These are phyloP conservation scores for Fusarium guadeloupense DNA, from an alignment of 2,329 filamentous ascomycete species.

Conservation along the genomic window DNA sequence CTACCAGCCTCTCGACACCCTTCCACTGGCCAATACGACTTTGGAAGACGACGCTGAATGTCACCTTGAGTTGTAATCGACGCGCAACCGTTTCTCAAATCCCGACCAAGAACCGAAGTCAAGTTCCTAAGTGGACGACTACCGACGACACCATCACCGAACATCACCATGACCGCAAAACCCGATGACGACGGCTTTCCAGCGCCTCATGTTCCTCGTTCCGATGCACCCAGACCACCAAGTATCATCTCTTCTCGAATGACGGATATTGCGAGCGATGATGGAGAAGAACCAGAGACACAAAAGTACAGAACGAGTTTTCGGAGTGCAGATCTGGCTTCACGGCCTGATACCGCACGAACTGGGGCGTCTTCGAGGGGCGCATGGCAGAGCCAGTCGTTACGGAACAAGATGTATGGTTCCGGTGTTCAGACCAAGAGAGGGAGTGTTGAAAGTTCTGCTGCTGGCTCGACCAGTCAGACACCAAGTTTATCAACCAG, in stretches of 20 bases:
- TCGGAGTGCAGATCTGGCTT: slow-evolving; percentile 55
- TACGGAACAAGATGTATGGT: slow-evolving; percentile 59
- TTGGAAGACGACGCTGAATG: slow-evolving; percentile 10
- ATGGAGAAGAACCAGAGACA: slow-evolving; percentile 57
- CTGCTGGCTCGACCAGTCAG: slow-evolving; percentile 62
- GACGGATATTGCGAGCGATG: slow-evolving; percentile 70
- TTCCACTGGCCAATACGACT: slow-evolving; percentile 7
- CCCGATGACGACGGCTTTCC: slow-evolving; percentile 53
- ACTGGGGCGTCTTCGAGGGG: slow-evolving; percentile 55
- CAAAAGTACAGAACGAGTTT: slow-evolving; percentile 43
- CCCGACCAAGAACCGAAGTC: slow-evolving; percentile 16
- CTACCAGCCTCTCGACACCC: slow-evolving; percentile 21
- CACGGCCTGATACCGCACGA: slow-evolving; percentile 64
- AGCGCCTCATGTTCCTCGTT: slow-evolving; percentile 52
- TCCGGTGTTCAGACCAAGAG: slow-evolving; percentile 57
- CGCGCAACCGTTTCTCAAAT: slow-evolving; percentile 17
- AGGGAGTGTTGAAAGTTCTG: slow-evolving; percentile 54
- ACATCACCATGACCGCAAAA: slow-evolving; percentile 51
- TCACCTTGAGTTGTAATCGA: slow-evolving; percentile 3
- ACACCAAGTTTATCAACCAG: slow-evolving; percentile 72
- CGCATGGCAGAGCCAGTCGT: slow-evolving; percentile 65
- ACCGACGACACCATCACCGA: slow-evolving; percentile 29
- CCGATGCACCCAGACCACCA: slow-evolving; percentile 60
- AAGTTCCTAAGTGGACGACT: slow-evolving; percentile 14
- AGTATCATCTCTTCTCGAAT: slow-evolving; percentile 78